Conservation (phyloP, 192 early-diverging fungal species). For the Linnemannia exigua region DNA sequence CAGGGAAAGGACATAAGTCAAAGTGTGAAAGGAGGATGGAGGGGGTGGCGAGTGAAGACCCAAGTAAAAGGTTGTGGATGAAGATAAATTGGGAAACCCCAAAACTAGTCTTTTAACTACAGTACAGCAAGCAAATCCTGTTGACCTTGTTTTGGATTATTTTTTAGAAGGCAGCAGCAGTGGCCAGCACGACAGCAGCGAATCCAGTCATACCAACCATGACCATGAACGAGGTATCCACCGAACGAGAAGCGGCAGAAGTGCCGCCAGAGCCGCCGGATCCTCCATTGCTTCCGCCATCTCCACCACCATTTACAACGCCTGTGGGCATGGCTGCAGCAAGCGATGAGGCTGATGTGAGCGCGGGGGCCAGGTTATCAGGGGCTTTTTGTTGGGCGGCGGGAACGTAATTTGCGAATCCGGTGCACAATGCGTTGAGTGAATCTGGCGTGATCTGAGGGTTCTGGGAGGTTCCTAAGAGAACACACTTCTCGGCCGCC, state of each 20-base stretch:
- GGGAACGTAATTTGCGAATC: not conserved
- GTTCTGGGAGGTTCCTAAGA: not conserved
- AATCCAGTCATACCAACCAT: constrained; percentile 19
- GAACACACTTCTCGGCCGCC: constrained; percentile 25
- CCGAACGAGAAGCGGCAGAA: not conserved
- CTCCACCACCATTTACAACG: not conserved
- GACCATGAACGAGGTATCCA: not conserved
- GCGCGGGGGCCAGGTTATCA: not conserved
- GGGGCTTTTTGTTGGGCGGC: not conserved
- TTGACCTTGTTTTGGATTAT: too few species aligned
- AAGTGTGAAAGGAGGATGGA: too few species aligned
- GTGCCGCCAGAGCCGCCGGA: constrained; percentile 8
- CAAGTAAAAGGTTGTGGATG: too few species aligned
- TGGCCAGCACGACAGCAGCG: constrained; percentile 50
- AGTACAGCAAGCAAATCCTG: too few species aligned
- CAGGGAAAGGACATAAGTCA: too few species aligned
- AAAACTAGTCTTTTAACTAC: too few species aligned
- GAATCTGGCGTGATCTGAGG: constrained; percentile 11
- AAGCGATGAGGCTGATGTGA: constrained; percentile 21
- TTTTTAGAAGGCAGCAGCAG: constrained; percentile 33
- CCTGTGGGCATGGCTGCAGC: not conserved
- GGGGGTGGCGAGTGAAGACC: too few species aligned
- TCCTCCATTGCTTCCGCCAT: not conserved
- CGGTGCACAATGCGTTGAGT: constrained; percentile 19
- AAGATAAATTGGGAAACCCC: too few species aligned